phyloP scores from a whole-genome alignment of 1,284 basidiomycete genomes.

The Hemileia vastatrix region DNA sequence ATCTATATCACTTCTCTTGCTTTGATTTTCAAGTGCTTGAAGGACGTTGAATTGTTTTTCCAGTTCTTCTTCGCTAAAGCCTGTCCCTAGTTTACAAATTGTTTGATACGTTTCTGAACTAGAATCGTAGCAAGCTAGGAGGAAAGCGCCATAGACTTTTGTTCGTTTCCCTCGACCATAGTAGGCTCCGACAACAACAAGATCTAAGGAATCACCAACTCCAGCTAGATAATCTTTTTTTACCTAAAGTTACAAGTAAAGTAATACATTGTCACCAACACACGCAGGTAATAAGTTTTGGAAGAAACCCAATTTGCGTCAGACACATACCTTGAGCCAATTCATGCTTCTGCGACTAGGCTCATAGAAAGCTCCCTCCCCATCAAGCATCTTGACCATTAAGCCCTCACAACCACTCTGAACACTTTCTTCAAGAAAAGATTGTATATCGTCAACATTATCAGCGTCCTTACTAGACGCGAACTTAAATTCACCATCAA shows the following conservation, averaged over 20 bases:
- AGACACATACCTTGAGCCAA: conserved; percentile 75
- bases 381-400: conserved; percentile 98
- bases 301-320: background rate
- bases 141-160: conserved; percentile 87
- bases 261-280: conserved; percentile 40
- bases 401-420: conserved; percentile 97
- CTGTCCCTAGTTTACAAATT: conserved; percentile 98
- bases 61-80: conserved; percentile 85
- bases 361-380: conserved; percentile 82
- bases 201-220: conserved; percentile 90
- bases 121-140: conserved; percentile 84
- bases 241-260: conserved; percentile 51
- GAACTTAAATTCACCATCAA: conserved; percentile 83
- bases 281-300: background rate
- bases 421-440: conserved; percentile 89
- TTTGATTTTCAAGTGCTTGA: conserved; percentile 63
- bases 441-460: conserved; percentile 84
- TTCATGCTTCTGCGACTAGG: conserved; percentile 89
- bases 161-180: conserved; percentile 97
- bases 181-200: conserved; percentile 93
- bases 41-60: conserved; percentile 73
- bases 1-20: conserved; percentile 27
- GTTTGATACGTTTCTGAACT: conserved; percentile 87
- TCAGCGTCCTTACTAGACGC: conserved; percentile 82
- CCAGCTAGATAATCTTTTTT: conserved; percentile 98